Conservation (phyloP, 2,329 filamentous ascomycete genomes). For the Phyllosticta capitalensis region DNA sequence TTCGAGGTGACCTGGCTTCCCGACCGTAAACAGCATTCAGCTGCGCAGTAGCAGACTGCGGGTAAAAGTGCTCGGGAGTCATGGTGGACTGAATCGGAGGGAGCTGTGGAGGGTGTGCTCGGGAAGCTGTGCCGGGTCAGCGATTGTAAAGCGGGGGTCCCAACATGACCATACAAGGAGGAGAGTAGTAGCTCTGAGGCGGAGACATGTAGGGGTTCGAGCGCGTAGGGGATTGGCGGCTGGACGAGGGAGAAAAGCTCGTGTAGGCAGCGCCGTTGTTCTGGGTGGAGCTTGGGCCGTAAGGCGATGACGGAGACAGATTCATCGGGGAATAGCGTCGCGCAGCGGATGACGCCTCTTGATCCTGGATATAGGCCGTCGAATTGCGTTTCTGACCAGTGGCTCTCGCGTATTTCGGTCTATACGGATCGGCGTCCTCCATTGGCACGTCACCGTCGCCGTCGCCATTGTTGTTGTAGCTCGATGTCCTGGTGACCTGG, state of each 20-base stretch:
- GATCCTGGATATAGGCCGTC: slow-evolving; percentile 62
- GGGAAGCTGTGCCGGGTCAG: slow-evolving; percentile 28
- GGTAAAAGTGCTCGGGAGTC: slow-evolving; percentile 60
- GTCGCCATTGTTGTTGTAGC: slow-evolving; percentile 28
- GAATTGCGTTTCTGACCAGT: slow-evolving; percentile 68
- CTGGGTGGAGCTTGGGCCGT: slow-evolving; percentile 54
- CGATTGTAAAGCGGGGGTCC: slow-evolving; percentile 11
- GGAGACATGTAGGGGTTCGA: slow-evolving; percentile 50
- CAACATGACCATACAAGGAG: slow-evolving; percentile 39
- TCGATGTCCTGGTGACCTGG: slow-evolving; percentile 21
- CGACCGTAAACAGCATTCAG: slow-evolving; percentile 58
- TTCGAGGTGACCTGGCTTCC: slow-evolving; percentile 41
- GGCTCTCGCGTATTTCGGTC: slow-evolving; percentile 70
- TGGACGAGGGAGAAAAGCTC: slow-evolving; percentile 39
- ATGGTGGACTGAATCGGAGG: slow-evolving; percentile 66
- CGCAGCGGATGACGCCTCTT: slow-evolving; percentile 65
- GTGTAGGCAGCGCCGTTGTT: slow-evolving; percentile 29
- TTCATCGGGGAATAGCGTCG: slow-evolving; percentile 97
- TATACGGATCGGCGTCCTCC: slow-evolving; percentile 83
- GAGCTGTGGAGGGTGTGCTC: slow-evolving; percentile 56
- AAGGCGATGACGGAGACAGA: slow-evolving; percentile 71
- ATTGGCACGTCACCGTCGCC: slow-evolving; percentile 48
- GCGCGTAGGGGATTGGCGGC: slow-evolving; percentile 72
- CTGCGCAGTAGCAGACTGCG: slow-evolving; percentile 58
- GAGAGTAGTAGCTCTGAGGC: slow-evolving; percentile 49